These are phyloP conservation scores for Blastocladiella emersonii DNA, from an alignment of 371 early-diverging fungal species.

Conservation along the genomic window DNA sequence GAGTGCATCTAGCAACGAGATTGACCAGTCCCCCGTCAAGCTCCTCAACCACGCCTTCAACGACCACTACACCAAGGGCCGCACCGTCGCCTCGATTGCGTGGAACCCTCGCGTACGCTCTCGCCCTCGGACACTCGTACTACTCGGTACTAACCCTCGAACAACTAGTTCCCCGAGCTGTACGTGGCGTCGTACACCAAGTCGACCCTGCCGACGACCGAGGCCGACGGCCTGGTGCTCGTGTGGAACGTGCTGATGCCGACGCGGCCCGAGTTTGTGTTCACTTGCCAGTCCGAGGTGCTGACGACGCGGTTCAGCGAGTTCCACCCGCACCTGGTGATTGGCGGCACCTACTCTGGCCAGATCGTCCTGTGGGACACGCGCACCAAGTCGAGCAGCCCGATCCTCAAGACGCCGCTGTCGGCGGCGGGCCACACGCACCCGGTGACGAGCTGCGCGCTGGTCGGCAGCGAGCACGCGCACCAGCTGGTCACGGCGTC, in stretches of 20 bases:
- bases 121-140: neutral
- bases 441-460: conserved; percentile 74
- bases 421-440: conserved; percentile 90
- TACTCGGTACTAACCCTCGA: neutral
- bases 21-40: conserved; percentile 27
- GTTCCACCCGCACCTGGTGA: conserved; percentile 75
- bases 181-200: conserved; percentile 80
- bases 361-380: conserved; percentile 95
- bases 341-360: conserved; percentile 93
- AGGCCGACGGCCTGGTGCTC: conserved; percentile 82
- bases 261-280: conserved; percentile 86
- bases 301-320: conserved; percentile 74
- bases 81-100: conserved; percentile 75
- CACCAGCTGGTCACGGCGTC: conserved; percentile 79
- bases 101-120: conserved; percentile 76
- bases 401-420: conserved; percentile 72
- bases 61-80: conserved; percentile 64
- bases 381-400: conserved; percentile 59
- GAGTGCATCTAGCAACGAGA: neutral
- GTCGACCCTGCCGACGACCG: conserved; percentile 65
- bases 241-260: conserved; percentile 84
- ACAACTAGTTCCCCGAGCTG: conserved; percentile 67
- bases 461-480: conserved; percentile 90
- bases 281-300: conserved; percentile 77
- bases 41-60: conserved; percentile 55